These are phyloP conservation scores for Orobanche coerulescens DNA, from an alignment of 257 asterid species.

Conservation along the genomic window DNA sequence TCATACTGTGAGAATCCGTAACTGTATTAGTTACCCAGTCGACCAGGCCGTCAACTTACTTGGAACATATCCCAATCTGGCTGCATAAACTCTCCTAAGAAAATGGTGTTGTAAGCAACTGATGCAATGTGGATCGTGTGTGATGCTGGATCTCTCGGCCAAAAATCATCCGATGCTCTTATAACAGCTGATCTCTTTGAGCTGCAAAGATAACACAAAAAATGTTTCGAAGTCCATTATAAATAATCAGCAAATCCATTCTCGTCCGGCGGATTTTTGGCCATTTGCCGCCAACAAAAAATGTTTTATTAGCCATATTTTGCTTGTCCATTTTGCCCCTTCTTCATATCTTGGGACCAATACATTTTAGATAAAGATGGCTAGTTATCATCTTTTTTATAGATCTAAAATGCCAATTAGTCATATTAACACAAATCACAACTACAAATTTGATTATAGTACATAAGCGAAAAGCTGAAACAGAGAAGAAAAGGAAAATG, in stretches of 20 bases:
- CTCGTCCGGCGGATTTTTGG: too few relatives aligned
- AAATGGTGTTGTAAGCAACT: constrained; percentile 80
- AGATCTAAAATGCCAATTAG: too few relatives aligned
- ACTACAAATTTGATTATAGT: too few relatives aligned
- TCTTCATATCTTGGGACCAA: too few relatives aligned
- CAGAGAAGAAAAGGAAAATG: not conserved
- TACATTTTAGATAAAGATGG: too few relatives aligned
- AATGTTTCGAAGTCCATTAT: too few relatives aligned
- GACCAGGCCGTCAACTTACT: constrained; percentile 35
- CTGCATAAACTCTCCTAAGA: constrained; percentile 93
- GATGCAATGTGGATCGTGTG: constrained; percentile 96
- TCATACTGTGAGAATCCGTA: not conserved
- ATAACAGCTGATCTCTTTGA: constrained; percentile 66
- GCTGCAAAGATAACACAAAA: constrained; percentile 29
- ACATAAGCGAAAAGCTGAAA: too few relatives aligned
- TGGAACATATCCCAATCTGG: constrained; percentile 99
- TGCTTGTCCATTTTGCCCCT: too few relatives aligned
- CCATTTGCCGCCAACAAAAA: too few relatives aligned
- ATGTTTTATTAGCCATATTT: too few relatives aligned
- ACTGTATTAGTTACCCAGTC: not conserved
- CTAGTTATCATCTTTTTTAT: too few relatives aligned
- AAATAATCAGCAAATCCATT: not conserved
- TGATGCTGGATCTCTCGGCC: constrained; percentile 94
- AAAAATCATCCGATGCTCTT: constrained; percentile 86
- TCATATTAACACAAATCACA: too few relatives aligned